Base-by-base conservation (phyloP, 768 basidiomycete genomes). In the Nidularia pulvinata region DNA sequence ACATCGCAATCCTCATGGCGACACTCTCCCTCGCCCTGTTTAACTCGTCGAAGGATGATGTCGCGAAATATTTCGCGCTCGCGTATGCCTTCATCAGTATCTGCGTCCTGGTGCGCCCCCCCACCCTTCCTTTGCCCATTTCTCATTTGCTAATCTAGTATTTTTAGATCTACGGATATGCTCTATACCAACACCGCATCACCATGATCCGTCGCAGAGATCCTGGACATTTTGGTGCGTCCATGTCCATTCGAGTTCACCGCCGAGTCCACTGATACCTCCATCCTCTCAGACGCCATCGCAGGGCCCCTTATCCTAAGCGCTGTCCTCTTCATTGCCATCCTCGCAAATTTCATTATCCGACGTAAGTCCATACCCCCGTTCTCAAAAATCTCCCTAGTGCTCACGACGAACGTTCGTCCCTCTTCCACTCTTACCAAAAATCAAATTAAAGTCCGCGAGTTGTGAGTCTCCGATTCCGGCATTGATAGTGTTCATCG, bases 171-270 rank as follows among this genome's bases (percentile, higher is more conserved):
- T 99, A 98, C 67, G 93, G 91, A 0, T 97, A 91, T 69, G 70
- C 69, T 1, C 70, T 98, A 43, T 98, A 96, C 65, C 92, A 98
- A 66, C 81, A 86, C 55, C 84, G 97, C 45, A 84, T 98, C 51
- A 88, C 88, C 46, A 88, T 94, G 85, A 98, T 99, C 57, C 88
- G 90, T 10, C 83, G 87, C 57, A 79, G 95, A 46, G 91, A 94
- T 69, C 88, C 93, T 30, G 90, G 92, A 0, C 85, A 90, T 62
- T 97, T 97, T 59, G 95, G 95, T 97, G 52, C 44, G 77, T 69
- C 30, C 34, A 34, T 43, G 10, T 10, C 10, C 33, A 35, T 49
- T 46, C 55, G 35, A n/a, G 13, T 32, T 14, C 46, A 19, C 10
- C 13, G 36, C 25, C 36, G 16, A 48, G 39, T 42, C 35, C 16